Evolutionary conservation across 768 basidiomycete genomes (phyloP), one percentile per base, ranked within the genome.

Genomic region (Lentinula detonsa): DNA sequence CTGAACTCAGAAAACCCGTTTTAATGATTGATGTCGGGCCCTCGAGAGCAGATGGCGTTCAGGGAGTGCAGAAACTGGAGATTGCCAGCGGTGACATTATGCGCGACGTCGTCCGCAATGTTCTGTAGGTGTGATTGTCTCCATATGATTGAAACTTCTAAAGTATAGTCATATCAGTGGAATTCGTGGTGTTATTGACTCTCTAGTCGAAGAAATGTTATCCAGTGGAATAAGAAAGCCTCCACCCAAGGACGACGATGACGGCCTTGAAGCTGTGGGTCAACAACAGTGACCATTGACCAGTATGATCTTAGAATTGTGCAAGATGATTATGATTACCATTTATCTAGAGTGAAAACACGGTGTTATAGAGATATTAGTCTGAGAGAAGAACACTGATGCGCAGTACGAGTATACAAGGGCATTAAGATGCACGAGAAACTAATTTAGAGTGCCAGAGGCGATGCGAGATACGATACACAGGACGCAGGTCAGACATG

Each of bases 1-100:
- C 90, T 4, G 84, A 91, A 62, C 75, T 85, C 15, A 77, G 80
- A 21, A 96, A 93, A 72, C 87, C 88, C 0, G 86, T 94, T 5
- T 72, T 96, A 61, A 77, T 95, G 50, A 76, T 98, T 55, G 96
- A 97, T 65, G 75, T 92, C 21, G 96, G 96, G 6, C 94, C 94
- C 2, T 89, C 93, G 2, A 83, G 96, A 45, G 95, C 89, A 2
- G 96, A 98, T 69, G 74, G 72, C 31, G 67, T 88, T 45, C 69
- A 74, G 5, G 88, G 83, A 7, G 74, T 96, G 55, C 86, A 90
- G 64, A 92, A 94, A 73, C 79, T 97, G 61, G 91, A 95, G 62
- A 78, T 91, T 61, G 74, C 82, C 4, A 88, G 85, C 50, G 90
- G 94, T 6, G 71, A 73, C n/a, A 82, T 96, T 39, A 78, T 97